These are phyloP conservation scores for Cornus kousa DNA, from an alignment of 148 eudicot species.

Conservation along the genomic window DNA sequence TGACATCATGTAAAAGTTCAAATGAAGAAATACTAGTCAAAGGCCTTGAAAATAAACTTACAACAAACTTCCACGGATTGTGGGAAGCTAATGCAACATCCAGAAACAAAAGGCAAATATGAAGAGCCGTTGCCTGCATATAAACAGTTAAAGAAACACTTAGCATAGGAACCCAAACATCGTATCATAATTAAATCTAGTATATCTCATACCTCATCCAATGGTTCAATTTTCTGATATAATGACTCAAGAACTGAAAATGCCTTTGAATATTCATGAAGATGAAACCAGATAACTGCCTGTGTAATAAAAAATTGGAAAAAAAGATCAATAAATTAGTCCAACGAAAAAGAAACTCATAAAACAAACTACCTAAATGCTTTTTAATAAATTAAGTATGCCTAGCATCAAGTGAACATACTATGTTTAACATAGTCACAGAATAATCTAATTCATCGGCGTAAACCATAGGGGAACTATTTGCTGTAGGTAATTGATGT, in stretches of 20 bases:
- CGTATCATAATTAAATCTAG: not conserved
- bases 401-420: conserved; percentile 29
- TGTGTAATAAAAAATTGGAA: conserved; percentile 28
- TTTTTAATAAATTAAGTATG: not conserved
- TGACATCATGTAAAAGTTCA: not conserved
- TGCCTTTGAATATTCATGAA: conserved; percentile 71
- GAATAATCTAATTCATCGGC: conserved; percentile 57
- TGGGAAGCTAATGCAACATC: conserved; percentile 71
- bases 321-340: conserved; percentile 1
- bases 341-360: not conserved
- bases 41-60: conserved; percentile 33
- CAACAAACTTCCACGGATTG: conserved; percentile 68
- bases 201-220: conserved; percentile 66
- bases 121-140: conserved; percentile 75
- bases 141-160: not conserved
- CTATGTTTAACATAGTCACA: conserved; percentile 70
- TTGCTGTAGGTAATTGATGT: conserved; percentile 26
- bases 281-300: conserved; percentile 83
- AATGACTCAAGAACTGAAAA: conserved; percentile 64
- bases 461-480: conserved; percentile 37
- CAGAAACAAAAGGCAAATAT: conserved; percentile 78
- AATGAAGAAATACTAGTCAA: not conserved
- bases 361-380: not conserved
- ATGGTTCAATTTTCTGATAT: conserved; percentile 84
- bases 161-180: conserved; percentile 5